These are phyloP conservation scores for Leccinum variicolor DNA, from an alignment of 768 basidiomycete species.

Conservation along the genomic window DNA sequence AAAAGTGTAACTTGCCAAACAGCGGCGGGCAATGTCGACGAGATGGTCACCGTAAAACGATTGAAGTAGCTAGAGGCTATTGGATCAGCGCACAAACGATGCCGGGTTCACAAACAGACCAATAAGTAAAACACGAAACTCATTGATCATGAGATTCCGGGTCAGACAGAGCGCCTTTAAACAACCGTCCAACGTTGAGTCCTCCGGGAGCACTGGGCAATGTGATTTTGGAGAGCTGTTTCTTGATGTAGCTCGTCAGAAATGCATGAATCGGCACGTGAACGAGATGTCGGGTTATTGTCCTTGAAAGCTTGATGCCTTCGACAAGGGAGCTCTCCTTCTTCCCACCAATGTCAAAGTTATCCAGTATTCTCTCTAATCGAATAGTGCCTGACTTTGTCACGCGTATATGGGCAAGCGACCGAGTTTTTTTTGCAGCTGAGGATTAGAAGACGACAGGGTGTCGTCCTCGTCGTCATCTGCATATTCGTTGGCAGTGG, in stretches of 20 bases:
- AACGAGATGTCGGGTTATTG: slow-evolving; percentile 37
- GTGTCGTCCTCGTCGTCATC: slow-evolving; percentile 43
- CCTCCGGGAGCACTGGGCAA: no score
- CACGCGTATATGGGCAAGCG: slow-evolving; percentile 67
- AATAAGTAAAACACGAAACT: no score
- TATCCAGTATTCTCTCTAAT: slow-evolving; percentile 76
- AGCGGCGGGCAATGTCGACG: slow-evolving; percentile 16
- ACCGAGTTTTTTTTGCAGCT: slow-evolving; percentile 72
- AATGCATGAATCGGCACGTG: slow-evolving; percentile 20
- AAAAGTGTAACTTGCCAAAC: slow-evolving; percentile 64
- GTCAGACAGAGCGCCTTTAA: no score
- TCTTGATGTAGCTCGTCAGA: no score
- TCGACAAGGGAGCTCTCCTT: slow-evolving; percentile 76
- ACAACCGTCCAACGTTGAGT: no score
- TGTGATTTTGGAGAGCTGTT: no score
- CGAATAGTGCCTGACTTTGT: slow-evolving; percentile 70
- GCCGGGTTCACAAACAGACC: no score
- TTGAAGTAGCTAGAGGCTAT: no score
- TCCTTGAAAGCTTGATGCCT: slow-evolving; percentile 82
- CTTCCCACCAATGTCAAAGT: slow-evolving; percentile 58
- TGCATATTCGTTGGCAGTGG: slow-evolving; percentile 66
- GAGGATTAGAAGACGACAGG: slow-evolving; percentile 35
- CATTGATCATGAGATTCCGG: no score
- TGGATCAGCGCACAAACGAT: no score
- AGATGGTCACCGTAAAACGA: no score